Percentiles rank a stretch among this genome's conserved stretches.
These are phyloP conservation scores for Prunus mume DNA, from an alignment of 306 rosid genomes.

Conservation along the genomic window DNA sequence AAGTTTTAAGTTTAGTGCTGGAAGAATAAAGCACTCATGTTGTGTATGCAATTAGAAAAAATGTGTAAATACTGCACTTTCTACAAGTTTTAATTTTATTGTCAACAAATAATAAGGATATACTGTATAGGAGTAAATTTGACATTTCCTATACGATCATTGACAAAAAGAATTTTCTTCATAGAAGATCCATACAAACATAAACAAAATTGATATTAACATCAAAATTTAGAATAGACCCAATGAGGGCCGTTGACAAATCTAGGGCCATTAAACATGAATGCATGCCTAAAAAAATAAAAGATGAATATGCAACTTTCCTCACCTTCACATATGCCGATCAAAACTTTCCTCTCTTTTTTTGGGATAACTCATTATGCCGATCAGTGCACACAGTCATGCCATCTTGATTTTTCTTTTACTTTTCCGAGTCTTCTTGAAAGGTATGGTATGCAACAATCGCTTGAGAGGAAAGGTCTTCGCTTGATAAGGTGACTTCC, in stretches of 20 bases:
- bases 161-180: background rate
- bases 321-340: background rate
- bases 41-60: too few relatives aligned
- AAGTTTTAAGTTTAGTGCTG: too few relatives aligned
- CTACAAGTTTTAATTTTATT: too few relatives aligned
- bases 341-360: too few relatives aligned
- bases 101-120: too few relatives aligned
- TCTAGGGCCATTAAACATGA: background rate
- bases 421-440: conserved; percentile 54
- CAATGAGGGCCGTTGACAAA: background rate
- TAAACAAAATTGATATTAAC: background rate
- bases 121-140: too few relatives aligned
- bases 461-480: conserved; percentile 49
- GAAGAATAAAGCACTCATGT: too few relatives aligned
- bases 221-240: background rate
- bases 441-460: conserved; percentile 34
- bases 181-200: background rate
- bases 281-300: background rate
- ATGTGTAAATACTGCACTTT: too few relatives aligned
- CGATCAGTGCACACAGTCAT: background rate
- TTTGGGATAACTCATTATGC: background rate
- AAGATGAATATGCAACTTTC: background rate
- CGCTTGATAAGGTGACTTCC: conserved; percentile 31
- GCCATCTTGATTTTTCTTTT: conserved; percentile 22
- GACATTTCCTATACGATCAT: background rate